phyloP scores from a whole-genome alignment of 305 asterid species.

The Lippia alba region DNA sequence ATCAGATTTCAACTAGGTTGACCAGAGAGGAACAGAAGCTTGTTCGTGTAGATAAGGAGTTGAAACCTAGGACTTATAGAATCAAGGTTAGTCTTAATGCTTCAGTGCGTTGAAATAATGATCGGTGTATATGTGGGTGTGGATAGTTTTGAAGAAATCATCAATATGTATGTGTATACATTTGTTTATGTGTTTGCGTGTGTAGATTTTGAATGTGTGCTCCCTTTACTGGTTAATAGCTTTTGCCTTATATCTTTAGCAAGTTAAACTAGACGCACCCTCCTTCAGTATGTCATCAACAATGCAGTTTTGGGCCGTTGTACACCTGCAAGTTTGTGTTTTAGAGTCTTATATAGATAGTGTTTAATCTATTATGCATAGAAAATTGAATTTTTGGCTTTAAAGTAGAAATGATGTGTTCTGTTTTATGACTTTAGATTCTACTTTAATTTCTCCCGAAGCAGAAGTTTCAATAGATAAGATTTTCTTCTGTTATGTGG shows the following conservation, averaged over 20 bases:
- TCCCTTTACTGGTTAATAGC: conserved; percentile 6
- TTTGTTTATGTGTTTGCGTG: background rate
- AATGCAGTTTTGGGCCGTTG: background rate
- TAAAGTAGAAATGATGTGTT: no score
- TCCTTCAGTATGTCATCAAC: background rate
- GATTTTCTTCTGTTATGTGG: conserved; percentile 28
- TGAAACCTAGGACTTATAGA: conserved; percentile 89
- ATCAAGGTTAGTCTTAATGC: conserved; percentile 61
- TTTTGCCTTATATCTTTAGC: background rate
- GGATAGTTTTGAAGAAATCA: no score
- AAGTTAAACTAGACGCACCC: conserved; percentile 4
- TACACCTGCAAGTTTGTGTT: background rate
- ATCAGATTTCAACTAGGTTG: conserved; percentile 83
- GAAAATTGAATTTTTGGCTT: background rate
- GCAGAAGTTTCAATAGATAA: background rate
- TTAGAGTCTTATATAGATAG: background rate
- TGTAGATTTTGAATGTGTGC: background rate
- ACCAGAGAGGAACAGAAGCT: conserved; percentile 74
- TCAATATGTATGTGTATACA: no score
- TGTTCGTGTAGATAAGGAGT: conserved; percentile 64
- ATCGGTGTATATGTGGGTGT: background rate
- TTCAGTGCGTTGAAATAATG: conserved; percentile 5
- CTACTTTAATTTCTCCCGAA: no score
- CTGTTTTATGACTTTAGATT: no score
- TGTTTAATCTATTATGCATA: background rate